Evolutionary conservation across 306 rosid species (phyloP), one percentile per base, ranked within the genome.

Genomic region (Gastrolobium bilobum): DNA sequence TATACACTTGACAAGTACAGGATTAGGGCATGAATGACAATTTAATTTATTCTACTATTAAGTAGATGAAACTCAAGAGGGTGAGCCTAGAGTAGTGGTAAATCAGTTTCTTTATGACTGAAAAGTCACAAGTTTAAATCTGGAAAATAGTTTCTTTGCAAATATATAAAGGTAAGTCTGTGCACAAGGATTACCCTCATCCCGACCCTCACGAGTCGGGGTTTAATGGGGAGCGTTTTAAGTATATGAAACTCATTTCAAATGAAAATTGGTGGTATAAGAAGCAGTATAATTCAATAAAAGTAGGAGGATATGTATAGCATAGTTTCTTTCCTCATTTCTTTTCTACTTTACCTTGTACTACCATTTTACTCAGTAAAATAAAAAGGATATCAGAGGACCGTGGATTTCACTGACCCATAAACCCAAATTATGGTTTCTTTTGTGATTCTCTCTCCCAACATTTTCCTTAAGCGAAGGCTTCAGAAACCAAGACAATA

Each of bases 211-310:
- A 20, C 26, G 0, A 20, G 26, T 20, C 1, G 26, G 26, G 26
- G 26, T 20, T 20, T 20, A 20, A 20, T 20, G 26, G 26, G 26
- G 26, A 20, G 26, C 1, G n/a, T 20, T 57, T 63, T 37, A 61
- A 40, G 70, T 44, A 4, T 26, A 56, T 39, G 48, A 65, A 76
- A 68, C 62, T 64, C 46, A 26, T 48, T 65, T 77, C 8, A 53
- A 65, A 76, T 13, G 50, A 43, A 62, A 56, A 20, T 46, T 6
- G 47, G 48, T 4, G 7, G 15, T 10, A 54, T 44, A 31, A 71
- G 58, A 4, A 50, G 61, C 4, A 38, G 15, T 54, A 15, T 43
- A 74, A 39, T 64, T 74, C 62, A 73, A 29, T 35, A 68, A 11
- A 43, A 35, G 60, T 47, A 53, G 20, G 69, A 56, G 54, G 67